Evolutionary conservation across 441 rosid species (phyloP), one percentile per base, ranked within the genome.

Genomic region (Mallotus japonicus): DNA sequence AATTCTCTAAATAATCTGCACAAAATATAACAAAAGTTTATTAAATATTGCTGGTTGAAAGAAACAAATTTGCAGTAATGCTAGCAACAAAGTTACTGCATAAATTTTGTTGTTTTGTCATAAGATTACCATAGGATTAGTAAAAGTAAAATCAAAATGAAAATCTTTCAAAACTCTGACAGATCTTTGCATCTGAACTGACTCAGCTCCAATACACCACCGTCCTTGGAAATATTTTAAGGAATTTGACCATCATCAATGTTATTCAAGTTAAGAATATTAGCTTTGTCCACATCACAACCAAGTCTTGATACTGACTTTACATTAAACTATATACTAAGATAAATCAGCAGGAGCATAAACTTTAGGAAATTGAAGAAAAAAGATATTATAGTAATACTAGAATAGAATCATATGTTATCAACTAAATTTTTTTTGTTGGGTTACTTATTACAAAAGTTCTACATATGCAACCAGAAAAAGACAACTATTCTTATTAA

Each of bases 1-100:
- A 34, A 58, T 37, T 59, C 37, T 58, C 61, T 54, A 62, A 13
- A 70, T 64, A 1, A 69, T 71, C 82, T 58, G 66, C 67, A 62
- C 17, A 44, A 32, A 78, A 16, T 67, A 46, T 28, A 28, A 14
- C 6, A 53, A 46, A 32, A 51, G 49, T 47, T 58, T 51, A 32
- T 28, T 20, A 32, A 42, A 71, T 22, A 40, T 32, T 61, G 63
- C 68, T 63, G 9, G n/a, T 6, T 19, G 3, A 19, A 56, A 62
- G 5, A 54, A 69, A 46, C 0, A 50, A 56, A 17, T 55, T 32
- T 60, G 40, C 32, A 58, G 47, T 24, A 24, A 24, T 24, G 28
- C 28, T 24, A 24, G 28, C 2, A 24, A 24, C 28, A 24, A 24
- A 24, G 28, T 24, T 24, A 24, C 28, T 24, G 28, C 2, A 24